Percentiles rank a stretch among this genome's conserved stretches.
Conservation (phyloP, 768 basidiomycete species). For the Serpula lacrymans region DNA sequence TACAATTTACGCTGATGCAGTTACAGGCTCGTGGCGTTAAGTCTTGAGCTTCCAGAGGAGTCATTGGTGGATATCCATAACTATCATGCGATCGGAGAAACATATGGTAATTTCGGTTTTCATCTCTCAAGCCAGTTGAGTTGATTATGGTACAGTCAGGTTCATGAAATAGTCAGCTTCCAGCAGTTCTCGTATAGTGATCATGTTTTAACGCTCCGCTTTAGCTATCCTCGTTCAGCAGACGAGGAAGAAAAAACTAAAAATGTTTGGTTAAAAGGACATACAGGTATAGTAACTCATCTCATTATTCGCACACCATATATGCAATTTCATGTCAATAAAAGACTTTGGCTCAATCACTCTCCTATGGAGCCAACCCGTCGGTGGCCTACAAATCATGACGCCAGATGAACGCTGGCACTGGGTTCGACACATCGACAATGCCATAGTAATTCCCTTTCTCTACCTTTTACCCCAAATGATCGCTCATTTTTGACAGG, state of each 20-base stretch:
- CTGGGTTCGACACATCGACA: slow-evolving; percentile 49
- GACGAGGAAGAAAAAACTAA: slow-evolving; percentile 41
- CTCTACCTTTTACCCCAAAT: not conserved
- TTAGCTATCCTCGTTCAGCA: slow-evolving; percentile 36
- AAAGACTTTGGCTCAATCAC: slow-evolving; percentile 45
- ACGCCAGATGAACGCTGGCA: slow-evolving; percentile 45
- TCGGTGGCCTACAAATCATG: slow-evolving; percentile 42
- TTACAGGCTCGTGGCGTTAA: slow-evolving; percentile 37
- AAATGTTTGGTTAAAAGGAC: slow-evolving; percentile 50
- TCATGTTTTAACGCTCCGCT: not conserved
- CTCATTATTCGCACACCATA: not conserved
- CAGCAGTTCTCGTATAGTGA: not conserved
- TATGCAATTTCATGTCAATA: not conserved
- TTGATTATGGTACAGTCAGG: slow-evolving; percentile 26
- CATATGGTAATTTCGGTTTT: slow-evolving; percentile 26
- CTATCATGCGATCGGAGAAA: slow-evolving; percentile 34
- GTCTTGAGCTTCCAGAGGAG: slow-evolving; percentile 44
- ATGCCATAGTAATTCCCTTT: slow-evolving; percentile 39
- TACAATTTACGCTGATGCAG: not conserved
- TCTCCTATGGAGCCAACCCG: slow-evolving; percentile 46
- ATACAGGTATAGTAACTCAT: slow-evolving; percentile 31
- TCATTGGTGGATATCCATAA: slow-evolving; percentile 37
- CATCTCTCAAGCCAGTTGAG: not conserved
- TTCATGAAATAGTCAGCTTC: slow-evolving; percentile 47
- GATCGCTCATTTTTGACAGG: slow-evolving; percentile 23